phyloP scores from a whole-genome alignment of 1,139 yeast species.

The Chernovozyma aurita region DNA sequence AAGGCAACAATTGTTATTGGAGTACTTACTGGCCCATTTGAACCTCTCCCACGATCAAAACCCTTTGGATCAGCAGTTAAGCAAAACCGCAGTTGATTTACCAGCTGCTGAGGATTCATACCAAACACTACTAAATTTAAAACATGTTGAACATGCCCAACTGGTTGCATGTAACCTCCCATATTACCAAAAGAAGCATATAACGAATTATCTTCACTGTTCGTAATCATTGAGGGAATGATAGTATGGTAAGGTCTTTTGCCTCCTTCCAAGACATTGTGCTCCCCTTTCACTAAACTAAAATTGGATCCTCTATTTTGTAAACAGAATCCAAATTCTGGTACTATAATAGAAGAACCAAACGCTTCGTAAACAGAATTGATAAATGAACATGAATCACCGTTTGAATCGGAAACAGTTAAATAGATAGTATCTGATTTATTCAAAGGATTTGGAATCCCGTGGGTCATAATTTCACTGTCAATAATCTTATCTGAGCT shows the following conservation, averaged over 20 bases:
- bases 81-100: conserved; percentile 74
- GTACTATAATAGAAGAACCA: conserved; percentile 70
- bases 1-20: conserved; percentile 55
- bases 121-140: conserved; percentile 62
- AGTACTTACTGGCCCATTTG: conserved; percentile 64
- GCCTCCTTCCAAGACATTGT: conserved; percentile 61
- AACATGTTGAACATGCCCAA: conserved; percentile 78
- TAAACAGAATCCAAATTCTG: conserved; percentile 63
- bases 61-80: conserved; percentile 45
- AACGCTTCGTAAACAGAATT: conserved; percentile 70
- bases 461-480: conserved; percentile 42
- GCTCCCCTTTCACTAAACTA: conserved; percentile 52
- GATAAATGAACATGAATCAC: conserved; percentile 80
- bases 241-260: conserved; percentile 84
- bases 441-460: conserved; percentile 60
- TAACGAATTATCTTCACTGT: conserved; percentile 31
- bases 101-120: conserved; percentile 66
- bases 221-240: conserved; percentile 70
- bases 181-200: conserved; percentile 77
- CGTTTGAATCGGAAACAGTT: conserved; percentile 63
- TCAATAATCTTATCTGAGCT: conserved; percentile 33
- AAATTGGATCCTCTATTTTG: conserved; percentile 80
- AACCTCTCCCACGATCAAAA: conserved; percentile 54
- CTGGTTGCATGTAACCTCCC: conserved; percentile 90
- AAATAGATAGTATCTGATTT: conserved; percentile 77